Evolutionary conservation across 352 stramenopile genomes (phyloP).

Genomic region (Phytophthora fragariae): DNA sequence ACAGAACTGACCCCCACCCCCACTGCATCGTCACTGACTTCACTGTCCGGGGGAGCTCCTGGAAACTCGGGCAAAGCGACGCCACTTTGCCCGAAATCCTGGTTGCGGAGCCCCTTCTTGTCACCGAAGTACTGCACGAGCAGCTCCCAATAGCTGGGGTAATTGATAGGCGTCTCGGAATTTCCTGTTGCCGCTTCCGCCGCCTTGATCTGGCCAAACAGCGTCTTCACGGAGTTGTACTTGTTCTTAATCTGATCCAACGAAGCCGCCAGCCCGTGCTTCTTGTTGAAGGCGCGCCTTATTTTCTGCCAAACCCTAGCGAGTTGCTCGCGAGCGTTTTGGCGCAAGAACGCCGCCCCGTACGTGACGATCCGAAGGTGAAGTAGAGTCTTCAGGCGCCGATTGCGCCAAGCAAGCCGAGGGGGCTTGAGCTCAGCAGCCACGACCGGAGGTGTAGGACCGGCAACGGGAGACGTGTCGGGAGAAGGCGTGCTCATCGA

Average conservation of each 20-base stretch:
- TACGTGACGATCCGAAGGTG: too few relatives aligned
- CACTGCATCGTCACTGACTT: neutral
- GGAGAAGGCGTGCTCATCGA: too few relatives aligned
- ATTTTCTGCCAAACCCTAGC: neutral
- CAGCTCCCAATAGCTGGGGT: neutral
- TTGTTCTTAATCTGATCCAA: neutral
- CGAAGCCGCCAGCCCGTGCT: neutral
- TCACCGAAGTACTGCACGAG: neutral
- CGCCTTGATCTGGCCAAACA: neutral
- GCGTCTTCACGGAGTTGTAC: neutral
- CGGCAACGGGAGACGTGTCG: too few relatives aligned
- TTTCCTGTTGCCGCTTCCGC: neutral
- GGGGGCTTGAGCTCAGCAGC: too few relatives aligned
- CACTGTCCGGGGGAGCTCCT: neutral
- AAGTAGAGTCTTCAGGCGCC: too few relatives aligned
- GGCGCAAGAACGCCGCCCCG: too few relatives aligned
- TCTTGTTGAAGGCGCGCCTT: neutral
- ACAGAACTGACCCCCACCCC: too few relatives aligned
- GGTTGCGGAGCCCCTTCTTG: neutral
- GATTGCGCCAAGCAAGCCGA: too few relatives aligned
- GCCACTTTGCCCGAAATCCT: neutral
- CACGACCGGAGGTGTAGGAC: too few relatives aligned
- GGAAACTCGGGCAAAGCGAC: neutral
- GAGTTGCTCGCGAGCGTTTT: too few relatives aligned
- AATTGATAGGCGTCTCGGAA: neutral